A percentile compares a stretch with the other conserved stretches of the same genome.
Evolutionary conservation across 2,329 filamentous ascomycete genomes (phyloP).

Genomic region (Pezizomycotina sp.): DNA sequence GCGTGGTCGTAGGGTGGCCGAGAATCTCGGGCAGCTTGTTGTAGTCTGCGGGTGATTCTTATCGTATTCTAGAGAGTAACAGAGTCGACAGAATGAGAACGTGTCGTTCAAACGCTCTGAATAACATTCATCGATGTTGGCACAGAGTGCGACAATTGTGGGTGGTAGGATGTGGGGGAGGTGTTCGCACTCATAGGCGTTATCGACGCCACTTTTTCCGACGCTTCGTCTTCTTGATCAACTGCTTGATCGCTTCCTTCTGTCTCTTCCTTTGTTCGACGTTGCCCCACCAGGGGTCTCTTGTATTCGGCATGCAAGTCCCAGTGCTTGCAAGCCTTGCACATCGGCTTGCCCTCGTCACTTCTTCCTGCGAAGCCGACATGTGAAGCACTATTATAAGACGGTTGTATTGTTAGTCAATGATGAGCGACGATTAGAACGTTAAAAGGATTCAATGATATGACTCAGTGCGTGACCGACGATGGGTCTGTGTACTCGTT

Average conservation of each 20-base stretch:
- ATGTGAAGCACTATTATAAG: conserved; percentile 46
- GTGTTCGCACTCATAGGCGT: no score
- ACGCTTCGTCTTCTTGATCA: conserved; percentile 89
- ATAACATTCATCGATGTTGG: no score
- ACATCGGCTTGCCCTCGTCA: conserved; percentile 48
- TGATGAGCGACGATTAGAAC: conserved; percentile 8
- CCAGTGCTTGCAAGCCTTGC: conserved; percentile 50
- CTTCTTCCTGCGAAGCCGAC: conserved; percentile 50
- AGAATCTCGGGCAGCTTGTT: no score
- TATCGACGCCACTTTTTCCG: no score
- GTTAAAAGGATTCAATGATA: conserved; percentile 25
- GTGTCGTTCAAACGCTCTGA: no score
- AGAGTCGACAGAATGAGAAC: no score
- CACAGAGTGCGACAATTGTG: no score
- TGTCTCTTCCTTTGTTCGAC: conserved; percentile 67
- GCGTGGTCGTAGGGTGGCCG: no score
- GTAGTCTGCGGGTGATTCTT: no score
- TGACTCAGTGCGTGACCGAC: conserved; percentile 89
- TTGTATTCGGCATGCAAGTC: conserved; percentile 87
- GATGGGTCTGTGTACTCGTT: conserved; percentile 69
- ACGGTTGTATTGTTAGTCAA: conserved; percentile 28
- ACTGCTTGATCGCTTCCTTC: conserved; percentile 90
- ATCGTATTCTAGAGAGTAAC: no score
- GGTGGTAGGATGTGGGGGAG: no score
- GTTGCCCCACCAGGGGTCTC: conserved; percentile 92